Percentiles rank a stretch among this genome's conserved stretches.
Evolutionary conservation across 139 green algal species (phyloP).

Genomic region (Closterium sp.): DNA sequence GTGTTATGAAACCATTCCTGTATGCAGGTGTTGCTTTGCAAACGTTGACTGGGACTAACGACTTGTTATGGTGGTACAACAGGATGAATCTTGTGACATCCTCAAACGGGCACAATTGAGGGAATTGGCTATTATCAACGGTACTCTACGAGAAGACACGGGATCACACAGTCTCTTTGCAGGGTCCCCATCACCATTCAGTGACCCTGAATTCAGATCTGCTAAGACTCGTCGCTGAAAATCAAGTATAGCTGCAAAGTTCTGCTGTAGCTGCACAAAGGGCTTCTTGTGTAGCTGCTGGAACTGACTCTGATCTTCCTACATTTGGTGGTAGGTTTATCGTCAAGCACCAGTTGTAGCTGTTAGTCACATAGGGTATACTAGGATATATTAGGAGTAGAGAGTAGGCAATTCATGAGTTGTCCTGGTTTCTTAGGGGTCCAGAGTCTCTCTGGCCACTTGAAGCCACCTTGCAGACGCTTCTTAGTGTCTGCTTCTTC

Average conservation of each 20-base stretch:
- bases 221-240: conserved; percentile 9
- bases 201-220: conserved; percentile 23
- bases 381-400: background rate
- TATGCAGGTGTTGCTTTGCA: background rate
- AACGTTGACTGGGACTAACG: background rate
- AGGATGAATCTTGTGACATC: conserved; percentile 41
- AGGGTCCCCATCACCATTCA: background rate
- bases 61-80: conserved; percentile 11
- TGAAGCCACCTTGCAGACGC: no score
- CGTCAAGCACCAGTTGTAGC: background rate
- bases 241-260: conserved; percentile 11
- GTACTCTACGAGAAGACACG: conserved; percentile 31
- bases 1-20: background rate
- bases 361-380: background rate
- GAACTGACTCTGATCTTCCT: background rate
- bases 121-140: conserved; percentile 43
- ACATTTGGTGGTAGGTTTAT: background rate
- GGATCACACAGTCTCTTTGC: conserved; percentile 15
- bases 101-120: conserved; percentile 41
- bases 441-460: background rate
- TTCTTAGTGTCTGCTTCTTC: no score
- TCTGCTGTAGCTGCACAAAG: background rate
- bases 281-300: background rate
- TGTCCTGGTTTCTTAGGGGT: background rate
- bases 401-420: background rate